phyloP scores from a whole-genome alignment of 179 eudicot genomes.

The Beta corolliflora region DNA sequence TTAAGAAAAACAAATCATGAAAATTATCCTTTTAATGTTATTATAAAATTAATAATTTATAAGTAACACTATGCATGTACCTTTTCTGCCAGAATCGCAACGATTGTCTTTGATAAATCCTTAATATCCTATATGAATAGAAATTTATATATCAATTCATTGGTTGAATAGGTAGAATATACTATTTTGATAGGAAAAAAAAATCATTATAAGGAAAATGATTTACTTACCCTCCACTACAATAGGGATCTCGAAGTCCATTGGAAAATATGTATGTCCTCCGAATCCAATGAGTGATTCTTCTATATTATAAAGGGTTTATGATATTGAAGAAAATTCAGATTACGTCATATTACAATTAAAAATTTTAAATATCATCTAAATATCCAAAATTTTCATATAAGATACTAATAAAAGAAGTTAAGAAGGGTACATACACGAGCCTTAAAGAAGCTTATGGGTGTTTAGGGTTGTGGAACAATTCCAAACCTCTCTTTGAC shows the following conservation, averaged over 20 bases:
- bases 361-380: background rate
- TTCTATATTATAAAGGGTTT: background rate
- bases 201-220: background rate
- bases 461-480: background rate
- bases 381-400: background rate
- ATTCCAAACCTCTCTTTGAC: background rate
- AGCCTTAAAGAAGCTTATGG: background rate
- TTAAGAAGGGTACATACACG: background rate
- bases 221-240: background rate
- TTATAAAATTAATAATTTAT: too few relatives aligned
- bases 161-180: background rate
- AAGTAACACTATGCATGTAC: background rate
- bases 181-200: too few relatives aligned
- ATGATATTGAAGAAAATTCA: background rate
- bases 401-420: background rate
- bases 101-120: background rate
- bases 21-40: too few relatives aligned
- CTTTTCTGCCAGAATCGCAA: background rate
- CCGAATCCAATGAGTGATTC: background rate
- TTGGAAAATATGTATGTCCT: slow-evolving; percentile 1
- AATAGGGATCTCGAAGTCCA: background rate
- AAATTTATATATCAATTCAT: background rate
- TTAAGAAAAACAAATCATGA: too few relatives aligned
- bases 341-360: background rate
- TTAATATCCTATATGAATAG: background rate